Evolutionary conservation across 2,329 filamentous ascomycete genomes (phyloP).

Genomic region (Trichoderma koningii): DNA sequence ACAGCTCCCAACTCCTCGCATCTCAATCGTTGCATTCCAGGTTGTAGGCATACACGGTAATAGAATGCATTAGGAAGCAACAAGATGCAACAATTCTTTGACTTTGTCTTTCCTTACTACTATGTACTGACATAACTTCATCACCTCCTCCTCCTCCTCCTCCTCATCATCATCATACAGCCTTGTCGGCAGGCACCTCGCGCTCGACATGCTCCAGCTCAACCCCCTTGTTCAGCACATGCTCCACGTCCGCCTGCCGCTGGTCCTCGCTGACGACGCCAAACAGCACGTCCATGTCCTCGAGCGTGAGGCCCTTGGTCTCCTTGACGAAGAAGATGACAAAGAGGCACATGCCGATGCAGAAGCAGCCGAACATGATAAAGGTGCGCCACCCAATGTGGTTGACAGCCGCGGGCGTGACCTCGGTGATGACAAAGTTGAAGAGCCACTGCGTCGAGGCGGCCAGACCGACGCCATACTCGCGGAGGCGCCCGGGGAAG

Average conservation of each 20-base stretch:
- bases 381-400: slow-evolving; percentile 31
- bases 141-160: not conserved
- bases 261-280: slow-evolving; percentile 27
- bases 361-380: slow-evolving; percentile 31
- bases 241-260: slow-evolving; percentile 27
- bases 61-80: not conserved
- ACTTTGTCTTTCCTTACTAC: too few relatives aligned
- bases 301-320: slow-evolving; percentile 29
- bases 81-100: too few relatives aligned
- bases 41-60: too few relatives aligned
- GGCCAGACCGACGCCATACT: slow-evolving; percentile 55
- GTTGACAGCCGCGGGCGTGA: slow-evolving; percentile 29
- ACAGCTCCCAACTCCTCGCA: too few relatives aligned
- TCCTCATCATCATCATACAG: not conserved
- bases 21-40: too few relatives aligned
- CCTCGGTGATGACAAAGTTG: slow-evolving; percentile 61
- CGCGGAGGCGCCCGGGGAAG: slow-evolving; percentile 29
- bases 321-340: slow-evolving; percentile 30
- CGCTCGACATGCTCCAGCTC: slow-evolving; percentile 21
- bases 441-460: slow-evolving; percentile 69
- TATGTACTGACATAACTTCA: not conserved
- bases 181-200: slow-evolving; percentile 9
- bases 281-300: slow-evolving; percentile 29
- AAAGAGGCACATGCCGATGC: slow-evolving; percentile 28
- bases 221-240: slow-evolving; percentile 25